These are phyloP conservation scores for Tetracladium marchalianum DNA, from an alignment of 495 filamentous ascomycete species.

Conservation along the genomic window DNA sequence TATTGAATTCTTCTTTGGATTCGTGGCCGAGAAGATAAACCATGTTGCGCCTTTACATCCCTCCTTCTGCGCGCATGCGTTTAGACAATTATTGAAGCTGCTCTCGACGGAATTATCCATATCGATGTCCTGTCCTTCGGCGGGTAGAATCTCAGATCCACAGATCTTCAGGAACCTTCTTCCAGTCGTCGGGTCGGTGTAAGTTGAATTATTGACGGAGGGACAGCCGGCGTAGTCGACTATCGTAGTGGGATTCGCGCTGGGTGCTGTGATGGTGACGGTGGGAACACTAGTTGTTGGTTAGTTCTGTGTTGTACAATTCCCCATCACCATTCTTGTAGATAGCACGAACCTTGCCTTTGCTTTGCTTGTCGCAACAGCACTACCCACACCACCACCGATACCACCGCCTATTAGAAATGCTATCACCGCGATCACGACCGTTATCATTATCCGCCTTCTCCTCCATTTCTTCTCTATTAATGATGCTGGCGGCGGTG, in stretches of 20 bases:
- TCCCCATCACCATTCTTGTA: neutral
- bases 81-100: constrained; percentile 7
- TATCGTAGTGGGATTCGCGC: constrained; percentile 1
- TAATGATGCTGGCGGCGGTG: too few species aligned
- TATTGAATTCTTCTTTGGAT: constrained; percentile 6
- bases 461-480: neutral
- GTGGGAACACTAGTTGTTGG: neutral
- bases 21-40: constrained; percentile 9
- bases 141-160: neutral
- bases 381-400: constrained; percentile 11
- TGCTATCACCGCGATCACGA: constrained; percentile 1
- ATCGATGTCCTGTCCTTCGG: constrained; percentile 1
- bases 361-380: neutral
- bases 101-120: neutral
- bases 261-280: neutral
- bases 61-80: constrained; percentile 2
- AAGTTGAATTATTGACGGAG: constrained; percentile 3
- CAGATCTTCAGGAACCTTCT: constrained; percentile 5
- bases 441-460: neutral
- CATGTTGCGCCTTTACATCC: constrained; percentile 12
- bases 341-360: constrained; percentile 6
- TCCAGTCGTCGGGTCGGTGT: constrained; percentile 1
- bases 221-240: constrained; percentile 13
- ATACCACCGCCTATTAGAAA: constrained; percentile 14
- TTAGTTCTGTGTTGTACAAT: neutral